Evolutionary conservation across 257 asterid species (phyloP), one percentile per base, ranked within the genome.

Genomic region (Rehmannia glutinosa): DNA sequence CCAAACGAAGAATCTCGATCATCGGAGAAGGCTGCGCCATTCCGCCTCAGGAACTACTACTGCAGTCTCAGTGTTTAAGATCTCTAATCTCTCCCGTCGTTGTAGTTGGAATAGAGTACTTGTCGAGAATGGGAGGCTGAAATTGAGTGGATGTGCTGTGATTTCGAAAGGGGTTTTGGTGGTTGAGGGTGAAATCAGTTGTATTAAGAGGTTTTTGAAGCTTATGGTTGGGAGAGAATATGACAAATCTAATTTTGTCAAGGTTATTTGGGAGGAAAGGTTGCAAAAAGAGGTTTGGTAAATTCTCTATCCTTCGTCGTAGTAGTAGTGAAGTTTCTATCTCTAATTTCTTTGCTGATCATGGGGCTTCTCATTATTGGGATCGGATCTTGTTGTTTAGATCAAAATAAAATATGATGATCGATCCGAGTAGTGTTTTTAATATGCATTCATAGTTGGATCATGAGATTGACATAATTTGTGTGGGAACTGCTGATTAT

Each of bases 291-390:
- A 41, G 59, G n/a, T 71, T 71, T 4, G 66, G 71, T 63, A 71
- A 71, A 36, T 71, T 71, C 62, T 71, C 76, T 2, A 30, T 71
- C 30, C 24, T 71, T 52, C 76, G 55, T n/a, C 76, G 53, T 7
- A 63, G 66, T 21, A 64, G 17, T 53, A 53, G 33, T 42, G 71
- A 63, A 15, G 23, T 55, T 21, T 41, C 60, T 30, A 66, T 45
- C 5, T 49, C 66, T 6, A 71, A 71, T 41, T 71, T 71, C 66
- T 71, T 71, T 71, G 49, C 56, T 17, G 65, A 42, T 63, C 76
- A 71, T 71, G 66, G 76, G 19, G 76, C 65, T 54, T 71, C 71
- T 9, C 66, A 19, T 15, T 71, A 71, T 45, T 71, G 76, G 76
- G 71, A 71, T n/a, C n/a, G n/a, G n/a, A n/a, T 62, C 49, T 62